These are phyloP conservation scores for Pneumocystis oryctolagi DNA, from an alignment of 1,139 yeast genomes.

Conservation along the genomic window DNA sequence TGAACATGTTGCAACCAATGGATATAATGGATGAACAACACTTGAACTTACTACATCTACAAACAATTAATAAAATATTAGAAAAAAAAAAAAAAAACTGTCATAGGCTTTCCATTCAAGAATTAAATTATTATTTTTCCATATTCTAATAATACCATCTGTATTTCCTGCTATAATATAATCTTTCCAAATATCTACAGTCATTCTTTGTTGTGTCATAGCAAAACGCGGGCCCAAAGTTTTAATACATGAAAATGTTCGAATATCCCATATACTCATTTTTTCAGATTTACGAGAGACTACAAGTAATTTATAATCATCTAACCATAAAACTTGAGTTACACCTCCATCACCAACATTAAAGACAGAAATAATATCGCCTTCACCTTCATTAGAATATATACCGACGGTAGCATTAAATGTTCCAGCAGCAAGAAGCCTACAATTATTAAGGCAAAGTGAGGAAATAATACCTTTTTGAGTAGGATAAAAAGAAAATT, in stretches of 20 bases:
- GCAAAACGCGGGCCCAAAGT: not conserved
- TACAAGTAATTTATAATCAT: not conserved
- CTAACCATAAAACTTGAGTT: not conserved
- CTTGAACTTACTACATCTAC: not conserved
- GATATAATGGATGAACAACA: not conserved
- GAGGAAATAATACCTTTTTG: not conserved
- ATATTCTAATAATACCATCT: not conserved
- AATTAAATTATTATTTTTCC: not conserved
- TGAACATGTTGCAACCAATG: not conserved
- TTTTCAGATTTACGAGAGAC: not conserved
- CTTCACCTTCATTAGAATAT: not conserved
- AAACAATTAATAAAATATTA: not conserved
- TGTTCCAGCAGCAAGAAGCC: not conserved
- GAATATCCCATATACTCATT: slow-evolving; percentile 1
- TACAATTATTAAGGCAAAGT: not conserved
- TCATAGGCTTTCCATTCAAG: not conserved
- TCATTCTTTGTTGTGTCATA: not conserved
- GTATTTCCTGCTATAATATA: not conserved
- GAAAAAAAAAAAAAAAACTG: not conserved
- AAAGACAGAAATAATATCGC: not conserved
- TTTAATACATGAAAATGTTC: not conserved
- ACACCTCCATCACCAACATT: not conserved
- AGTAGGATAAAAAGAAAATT: not conserved
- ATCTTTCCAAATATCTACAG: not conserved
- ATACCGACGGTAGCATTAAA: not conserved